A percentile compares a stretch with the other conserved stretches of the same genome.
Conservation (phyloP, 768 basidiomycete species). For the Phaeotremella fagi region DNA sequence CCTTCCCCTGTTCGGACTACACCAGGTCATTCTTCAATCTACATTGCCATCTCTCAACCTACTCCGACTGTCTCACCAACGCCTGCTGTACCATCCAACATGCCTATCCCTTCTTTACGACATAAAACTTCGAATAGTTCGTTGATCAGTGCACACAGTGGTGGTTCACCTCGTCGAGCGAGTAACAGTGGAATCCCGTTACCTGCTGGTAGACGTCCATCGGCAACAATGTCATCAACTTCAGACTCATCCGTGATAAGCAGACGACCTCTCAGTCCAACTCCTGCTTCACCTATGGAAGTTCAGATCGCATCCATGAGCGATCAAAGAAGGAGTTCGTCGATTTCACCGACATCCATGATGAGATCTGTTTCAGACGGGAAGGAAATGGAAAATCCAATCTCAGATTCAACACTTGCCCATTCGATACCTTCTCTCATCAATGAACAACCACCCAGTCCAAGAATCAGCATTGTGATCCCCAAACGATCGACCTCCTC, state of each 20-base stretch:
- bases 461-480: not conserved
- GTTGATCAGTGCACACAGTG: not conserved
- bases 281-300: not conserved
- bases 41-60: conserved; percentile 4
- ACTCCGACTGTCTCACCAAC: not conserved
- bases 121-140: not conserved
- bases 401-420: too few relatives aligned
- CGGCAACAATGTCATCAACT: not conserved
- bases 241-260: not conserved
- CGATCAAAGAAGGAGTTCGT: too few relatives aligned
- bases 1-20: not conserved
- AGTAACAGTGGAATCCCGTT: not conserved
- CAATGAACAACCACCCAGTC: too few relatives aligned
- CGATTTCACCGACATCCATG: too few relatives aligned
- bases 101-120: not conserved
- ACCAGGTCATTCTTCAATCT: not conserved
- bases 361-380: too few relatives aligned
- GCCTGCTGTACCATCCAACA: not conserved
- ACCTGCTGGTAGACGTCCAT: not conserved
- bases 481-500: not conserved
- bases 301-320: too few relatives aligned
- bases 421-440: too few relatives aligned
- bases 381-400: too few relatives aligned
- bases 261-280: not conserved
- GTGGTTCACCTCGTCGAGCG: not conserved